Evolutionary conservation across 2,329 filamentous ascomycete species (phyloP).

Genomic region (Stagonosporopsis rhizophila): DNA sequence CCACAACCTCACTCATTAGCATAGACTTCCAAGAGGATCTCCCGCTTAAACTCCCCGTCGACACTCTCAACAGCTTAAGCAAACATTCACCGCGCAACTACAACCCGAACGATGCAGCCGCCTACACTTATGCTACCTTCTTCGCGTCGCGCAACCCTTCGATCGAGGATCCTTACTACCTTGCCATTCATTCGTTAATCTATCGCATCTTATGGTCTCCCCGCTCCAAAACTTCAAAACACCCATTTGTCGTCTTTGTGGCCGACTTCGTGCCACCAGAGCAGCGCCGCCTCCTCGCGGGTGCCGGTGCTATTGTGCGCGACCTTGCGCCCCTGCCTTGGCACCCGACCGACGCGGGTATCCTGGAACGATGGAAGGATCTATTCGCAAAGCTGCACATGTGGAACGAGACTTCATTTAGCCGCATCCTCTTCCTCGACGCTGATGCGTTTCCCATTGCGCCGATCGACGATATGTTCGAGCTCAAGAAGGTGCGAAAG

Average conservation of each 20-base stretch:
- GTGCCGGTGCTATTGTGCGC: slow-evolving; percentile 43
- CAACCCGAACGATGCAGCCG: slow-evolving; percentile 20
- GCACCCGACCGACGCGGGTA: slow-evolving; percentile 32
- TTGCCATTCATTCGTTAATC: slow-evolving; percentile 44
- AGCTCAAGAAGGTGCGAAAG: slow-evolving; percentile 25
- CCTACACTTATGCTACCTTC: slow-evolving; percentile 44
- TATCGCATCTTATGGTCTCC: slow-evolving; percentile 45
- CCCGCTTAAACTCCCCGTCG: slow-evolving; percentile 29
- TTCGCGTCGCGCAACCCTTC: slow-evolving; percentile 43
- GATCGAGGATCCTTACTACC: slow-evolving; percentile 44
- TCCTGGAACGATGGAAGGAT: slow-evolving; percentile 41
- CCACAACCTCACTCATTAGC: slow-evolving; percentile 21
- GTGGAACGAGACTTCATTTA: slow-evolving; percentile 44
- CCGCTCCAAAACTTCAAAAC: slow-evolving; percentile 31
- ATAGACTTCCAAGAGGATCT: slow-evolving; percentile 41
- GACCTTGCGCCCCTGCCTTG: slow-evolving; percentile 40
- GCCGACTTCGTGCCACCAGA: slow-evolving; percentile 40
- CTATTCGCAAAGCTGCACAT: slow-evolving; percentile 48
- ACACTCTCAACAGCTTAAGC: slow-evolving; percentile 23
- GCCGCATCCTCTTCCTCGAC: slow-evolving; percentile 43
- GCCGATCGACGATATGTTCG: slow-evolving; percentile 43
- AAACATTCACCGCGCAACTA: slow-evolving; percentile 37
- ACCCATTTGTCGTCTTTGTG: slow-evolving; percentile 46
- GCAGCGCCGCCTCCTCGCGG: slow-evolving; percentile 40
- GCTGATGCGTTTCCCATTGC: slow-evolving; percentile 44